Evolutionary conservation across 306 rosid species (phyloP).

Genomic region (Trifolium pratense): DNA sequence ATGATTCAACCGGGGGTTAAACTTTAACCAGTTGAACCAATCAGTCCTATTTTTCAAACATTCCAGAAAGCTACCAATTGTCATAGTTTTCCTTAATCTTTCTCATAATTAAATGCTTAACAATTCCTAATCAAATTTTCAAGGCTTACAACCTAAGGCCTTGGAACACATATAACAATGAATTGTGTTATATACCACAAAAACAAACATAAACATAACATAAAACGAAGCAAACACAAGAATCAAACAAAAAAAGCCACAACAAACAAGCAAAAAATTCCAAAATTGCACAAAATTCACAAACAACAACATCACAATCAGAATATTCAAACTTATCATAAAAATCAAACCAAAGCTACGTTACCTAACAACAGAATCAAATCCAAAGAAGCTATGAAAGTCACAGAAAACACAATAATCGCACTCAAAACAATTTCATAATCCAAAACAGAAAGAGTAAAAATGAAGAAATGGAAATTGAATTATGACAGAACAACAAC

Average conservation of each 20-base stretch:
- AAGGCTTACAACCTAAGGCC: background rate
- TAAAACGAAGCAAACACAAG: background rate
- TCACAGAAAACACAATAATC: background rate
- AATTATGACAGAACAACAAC: conserved; percentile 44
- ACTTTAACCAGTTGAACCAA: background rate
- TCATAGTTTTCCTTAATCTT: background rate
- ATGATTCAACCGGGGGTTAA: background rate
- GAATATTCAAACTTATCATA: background rate
- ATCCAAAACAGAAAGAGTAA: background rate
- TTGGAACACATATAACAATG: background rate
- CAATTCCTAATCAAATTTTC: too few species aligned
- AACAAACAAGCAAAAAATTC: background rate
- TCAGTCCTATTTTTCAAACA: background rate
- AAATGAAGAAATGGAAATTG: conserved; percentile 19
- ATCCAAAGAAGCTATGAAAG: background rate
- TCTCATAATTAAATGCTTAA: too few species aligned
- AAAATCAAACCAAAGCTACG: background rate
- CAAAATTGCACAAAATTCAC: conserved; percentile 20
- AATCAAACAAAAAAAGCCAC: background rate
- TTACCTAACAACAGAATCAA: conserved; percentile 44
- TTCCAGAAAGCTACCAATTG: background rate
- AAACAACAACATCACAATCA: background rate
- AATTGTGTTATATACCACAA: background rate
- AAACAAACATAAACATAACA: background rate
- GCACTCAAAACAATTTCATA: background rate